Evolutionary conservation across 2,329 filamentous ascomycete species (phyloP).

Genomic region (Talaromyces verruculosus): DNA sequence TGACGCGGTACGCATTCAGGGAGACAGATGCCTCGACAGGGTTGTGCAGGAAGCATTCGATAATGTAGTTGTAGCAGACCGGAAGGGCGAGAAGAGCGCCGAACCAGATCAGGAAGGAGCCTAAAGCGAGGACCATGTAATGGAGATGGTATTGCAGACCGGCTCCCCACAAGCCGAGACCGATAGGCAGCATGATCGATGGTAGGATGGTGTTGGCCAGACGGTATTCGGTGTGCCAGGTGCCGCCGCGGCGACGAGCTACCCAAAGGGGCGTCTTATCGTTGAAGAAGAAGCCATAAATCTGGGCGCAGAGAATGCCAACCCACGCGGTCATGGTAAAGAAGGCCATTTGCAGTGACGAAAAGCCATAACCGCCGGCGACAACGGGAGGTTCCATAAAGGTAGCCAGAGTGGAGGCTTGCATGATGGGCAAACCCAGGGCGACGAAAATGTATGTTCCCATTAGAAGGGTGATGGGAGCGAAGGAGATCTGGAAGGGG

Average conservation of each 20-base stretch:
- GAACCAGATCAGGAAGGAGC: slow-evolving; percentile 16
- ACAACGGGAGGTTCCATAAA: slow-evolving; percentile 24
- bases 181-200: slow-evolving; percentile 17
- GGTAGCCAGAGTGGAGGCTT: slow-evolving; percentile 25
- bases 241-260: slow-evolving; percentile 27
- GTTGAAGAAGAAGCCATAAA: slow-evolving; percentile 26
- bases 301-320: slow-evolving; percentile 24
- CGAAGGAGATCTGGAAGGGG: slow-evolving; percentile 24
- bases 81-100: slow-evolving; percentile 16
- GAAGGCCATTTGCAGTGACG: slow-evolving; percentile 23
- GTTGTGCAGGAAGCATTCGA: slow-evolving; percentile 18
- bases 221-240: slow-evolving; percentile 45
- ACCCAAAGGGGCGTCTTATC: slow-evolving; percentile 26
- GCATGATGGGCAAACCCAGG: slow-evolving; percentile 30
- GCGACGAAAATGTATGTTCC: slow-evolving; percentile 33
- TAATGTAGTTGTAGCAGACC: slow-evolving; percentile 17
- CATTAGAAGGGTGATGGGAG: slow-evolving; percentile 34
- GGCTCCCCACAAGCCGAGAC: slow-evolving; percentile 15
- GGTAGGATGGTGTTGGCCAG: slow-evolving; percentile 25
- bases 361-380: slow-evolving; percentile 26
- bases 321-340: slow-evolving; percentile 31
- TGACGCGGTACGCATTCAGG: slow-evolving; percentile 15
- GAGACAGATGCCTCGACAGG: slow-evolving; percentile 17
- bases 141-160: slow-evolving; percentile 19
- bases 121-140: slow-evolving; percentile 17